These are phyloP conservation scores for Wickerhamomyces pijperi DNA, from an alignment of 805 yeast genomes.

Conservation along the genomic window DNA sequence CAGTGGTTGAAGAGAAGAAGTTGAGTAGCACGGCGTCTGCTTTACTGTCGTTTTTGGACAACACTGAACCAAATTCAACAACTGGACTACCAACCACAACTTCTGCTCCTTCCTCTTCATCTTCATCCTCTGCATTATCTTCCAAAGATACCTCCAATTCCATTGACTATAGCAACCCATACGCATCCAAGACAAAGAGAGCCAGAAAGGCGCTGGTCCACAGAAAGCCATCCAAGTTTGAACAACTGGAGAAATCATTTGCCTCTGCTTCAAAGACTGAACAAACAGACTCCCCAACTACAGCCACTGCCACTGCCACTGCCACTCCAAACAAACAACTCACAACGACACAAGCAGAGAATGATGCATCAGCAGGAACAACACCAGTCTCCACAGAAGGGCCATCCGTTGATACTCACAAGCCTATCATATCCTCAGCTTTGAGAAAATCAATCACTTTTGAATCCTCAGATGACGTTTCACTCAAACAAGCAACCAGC, in stretches of 20 bases:
- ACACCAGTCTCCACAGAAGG: no score
- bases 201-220: conserved; percentile 4
- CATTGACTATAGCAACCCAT: conserved; percentile 29
- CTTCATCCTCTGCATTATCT: conserved; percentile 4
- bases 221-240: conserved; percentile 11
- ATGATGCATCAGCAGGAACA: no score
- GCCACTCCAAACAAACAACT: background rate
- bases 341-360: background rate
- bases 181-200: conserved; percentile 17
- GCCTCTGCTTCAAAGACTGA: conserved; percentile 2
- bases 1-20: conserved; percentile 15
- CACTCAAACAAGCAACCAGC: conserved; percentile 3
- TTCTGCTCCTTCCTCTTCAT: no score
- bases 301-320: conserved; percentile 1
- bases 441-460: conserved; percentile 22
- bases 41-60: conserved; percentile 31
- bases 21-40: conserved; percentile 39
- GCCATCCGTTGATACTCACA: conserved; percentile 16
- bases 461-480: conserved; percentile 6
- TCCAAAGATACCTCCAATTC: conserved; percentile 1
- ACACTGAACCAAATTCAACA: conserved; percentile 13
- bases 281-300: background rate
- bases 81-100: no score
- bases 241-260: conserved; percentile 14
- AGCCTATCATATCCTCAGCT: conserved; percentile 27